Base-by-base conservation (phyloP, 1,139 yeast genomes). In the Insectozyma bohioensis region DNA sequence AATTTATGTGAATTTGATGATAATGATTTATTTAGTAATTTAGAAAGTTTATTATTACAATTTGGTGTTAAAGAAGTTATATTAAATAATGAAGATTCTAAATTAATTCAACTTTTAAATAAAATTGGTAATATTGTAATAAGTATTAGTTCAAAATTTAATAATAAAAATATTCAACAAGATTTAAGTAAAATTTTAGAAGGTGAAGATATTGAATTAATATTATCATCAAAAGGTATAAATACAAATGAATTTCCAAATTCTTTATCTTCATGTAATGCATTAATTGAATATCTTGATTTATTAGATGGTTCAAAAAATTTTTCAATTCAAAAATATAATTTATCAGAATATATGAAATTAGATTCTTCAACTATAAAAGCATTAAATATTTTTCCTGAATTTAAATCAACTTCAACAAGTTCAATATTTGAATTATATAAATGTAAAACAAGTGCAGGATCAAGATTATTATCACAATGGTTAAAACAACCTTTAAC, bases 401-500 rank as follows among this genome's bases (percentile, higher is more conserved):
- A 46, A 34, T 70, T 58, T 27, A 70, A 75, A 25, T 70, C 84
- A 34, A 47, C 43, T 26, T 45, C 56, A 25, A 42, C 66, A n/a
- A 54, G 63, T 11, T 84, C 95, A 5, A 62, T 92, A 25, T 88
- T 76, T 53, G 96, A 94, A 18, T 67, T 94, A 27, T 67, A 92
- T 46, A 79, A 80, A 45, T 92, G 97, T 63, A 86, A 85, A 49
- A 83, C 95, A 3, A 69, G 80, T 1, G 86, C 94, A 13, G 98
- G 98, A 4, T 70, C 92, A 2, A 73, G 97, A 45, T 61, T 90
- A 34, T 70, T 92, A 22, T 80, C 92, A 9, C 96, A 87, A 51
- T 92, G 98, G 98, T 70, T 94, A 42, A 92, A 92, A 51, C 98
- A 92, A 57, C 98, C 98, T 0, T 68, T 92, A 31, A 80, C 95